Base-by-base conservation (phyloP, 495 filamentous ascomycete genomes). In the Venustampulla echinocandica region DNA sequence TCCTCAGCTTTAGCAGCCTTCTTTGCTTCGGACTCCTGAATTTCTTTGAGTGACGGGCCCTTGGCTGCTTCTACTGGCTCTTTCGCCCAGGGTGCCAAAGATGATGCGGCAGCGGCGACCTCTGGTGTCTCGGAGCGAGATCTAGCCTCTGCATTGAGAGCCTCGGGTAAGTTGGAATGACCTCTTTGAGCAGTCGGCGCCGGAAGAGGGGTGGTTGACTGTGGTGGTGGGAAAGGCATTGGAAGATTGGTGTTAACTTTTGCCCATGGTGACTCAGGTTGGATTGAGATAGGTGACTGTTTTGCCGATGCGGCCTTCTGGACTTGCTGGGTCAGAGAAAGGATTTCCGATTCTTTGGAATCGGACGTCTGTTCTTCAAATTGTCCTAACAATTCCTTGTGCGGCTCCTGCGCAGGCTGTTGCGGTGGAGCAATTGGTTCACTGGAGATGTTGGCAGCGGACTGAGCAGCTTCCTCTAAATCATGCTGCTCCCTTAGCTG, bases 41-140 rank as follows among this genome's bases (percentile, higher is more conserved):
- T 98, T 57, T 98, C 90, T 66, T 87, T 96, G 45, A 98, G 72
- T 45, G 90, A 95, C 2, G 90, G 92, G 0, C 86, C 88, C 67
- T 87, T 96, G 22, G 85, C 78, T 15, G 78, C 63, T 58, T 89
- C 89, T 17, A 76, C 69, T 10, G 74, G 68, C 50, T 96, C 87
- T 61, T 88, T 90, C 4, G 92, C 92, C 92, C 92, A 98, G 1
- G 92, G 92, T 1, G 92, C 92, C 38, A 95, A 70, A 1, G 87
- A 82, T 2, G 86, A 71, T 1, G 58, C 45, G 7, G 69, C 64
- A 13, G 63, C 62, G 1, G 62, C 53, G 2, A 69, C 64, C 28
- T 76, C 74, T 10, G 74, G 87, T 6, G 88, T 90, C 50, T 85
- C 82, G 1, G 85, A 84, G 28, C 76, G 79, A 28, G 87, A 90